A percentile compares a stretch with the other conserved stretches of the same genome.
Conservation (phyloP, 75 land plant genomes). For the Sequoia sempervirens region DNA sequence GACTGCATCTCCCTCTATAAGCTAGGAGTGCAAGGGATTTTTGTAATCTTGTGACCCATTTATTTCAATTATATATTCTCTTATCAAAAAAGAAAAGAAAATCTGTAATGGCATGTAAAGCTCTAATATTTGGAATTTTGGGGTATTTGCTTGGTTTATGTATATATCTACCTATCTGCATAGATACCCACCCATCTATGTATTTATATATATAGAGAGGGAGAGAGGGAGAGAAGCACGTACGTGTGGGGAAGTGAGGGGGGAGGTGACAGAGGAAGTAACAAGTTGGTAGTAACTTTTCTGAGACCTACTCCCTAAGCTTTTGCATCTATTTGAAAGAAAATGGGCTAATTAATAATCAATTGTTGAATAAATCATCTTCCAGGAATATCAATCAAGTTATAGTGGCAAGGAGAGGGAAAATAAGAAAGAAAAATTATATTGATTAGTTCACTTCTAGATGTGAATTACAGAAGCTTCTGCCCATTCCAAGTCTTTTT, state of each 20-base stretch:
- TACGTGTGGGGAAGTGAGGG: neutral
- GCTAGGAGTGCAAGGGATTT: too few species aligned
- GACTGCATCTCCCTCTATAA: too few species aligned
- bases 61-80: too few species aligned
- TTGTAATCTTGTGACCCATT: too few species aligned
- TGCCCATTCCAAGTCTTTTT: neutral
- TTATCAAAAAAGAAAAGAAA: neutral
- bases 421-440: neutral
- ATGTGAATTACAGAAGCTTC: neutral
- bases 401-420: neutral
- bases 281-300: neutral
- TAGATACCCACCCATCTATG: too few species aligned
- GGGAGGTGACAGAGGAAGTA: neutral
- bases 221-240: neutral
- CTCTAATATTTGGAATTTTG: too few species aligned
- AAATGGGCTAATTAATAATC: neutral
- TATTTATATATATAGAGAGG: neutral
- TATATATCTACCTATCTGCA: neutral
- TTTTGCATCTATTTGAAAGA: neutral
- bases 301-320: neutral
- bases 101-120: neutral
- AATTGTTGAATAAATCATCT: neutral
- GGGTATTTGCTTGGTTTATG: neutral
- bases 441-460: neutral
- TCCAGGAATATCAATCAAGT: neutral